A percentile compares a stretch with the other conserved stretches of the same genome.
These are phyloP conservation scores for Zygoascus bituminiphila DNA, from an alignment of 805 yeast species.

Conservation along the genomic window DNA sequence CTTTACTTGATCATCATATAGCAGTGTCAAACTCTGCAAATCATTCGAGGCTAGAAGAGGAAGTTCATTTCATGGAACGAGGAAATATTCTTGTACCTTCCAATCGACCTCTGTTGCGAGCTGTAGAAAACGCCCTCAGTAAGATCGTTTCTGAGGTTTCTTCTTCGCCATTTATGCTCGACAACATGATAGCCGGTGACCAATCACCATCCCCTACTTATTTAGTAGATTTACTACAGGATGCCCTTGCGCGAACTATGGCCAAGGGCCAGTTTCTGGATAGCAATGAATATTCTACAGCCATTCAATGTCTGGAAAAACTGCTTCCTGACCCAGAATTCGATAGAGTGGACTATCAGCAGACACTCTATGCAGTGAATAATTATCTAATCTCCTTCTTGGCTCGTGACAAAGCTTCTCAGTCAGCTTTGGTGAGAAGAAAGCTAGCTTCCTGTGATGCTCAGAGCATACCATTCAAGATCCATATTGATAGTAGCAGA, in stretches of 20 bases:
- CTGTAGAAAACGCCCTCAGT: conserved; percentile 13
- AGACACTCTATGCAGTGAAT: conserved; percentile 10
- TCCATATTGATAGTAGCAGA: conserved; percentile 9
- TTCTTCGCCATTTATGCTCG: conserved; percentile 3
- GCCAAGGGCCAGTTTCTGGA: conserved; percentile 14
- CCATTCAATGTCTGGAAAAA: conserved; percentile 12
- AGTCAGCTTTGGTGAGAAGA: conserved; percentile 4
- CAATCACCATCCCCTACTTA: conserved; percentile 6
- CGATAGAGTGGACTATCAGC: conserved; percentile 4
- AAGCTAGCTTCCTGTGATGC: conserved; percentile 10
- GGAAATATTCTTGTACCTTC: conserved; percentile 6
- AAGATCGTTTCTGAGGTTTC: conserved; percentile 11
- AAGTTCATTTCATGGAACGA: neutral
- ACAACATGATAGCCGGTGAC: neutral
- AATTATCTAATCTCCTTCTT: conserved; percentile 12
- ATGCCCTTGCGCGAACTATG: conserved; percentile 9
- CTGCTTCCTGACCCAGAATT: conserved; percentile 12
- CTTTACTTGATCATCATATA: conserved; percentile 9
- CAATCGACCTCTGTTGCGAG: conserved; percentile 8
- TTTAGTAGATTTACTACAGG: conserved; percentile 10
- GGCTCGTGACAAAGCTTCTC: conserved; percentile 8
- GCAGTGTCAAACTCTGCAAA: conserved; percentile 3
- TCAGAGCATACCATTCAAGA: conserved; percentile 10
- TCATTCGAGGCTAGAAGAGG: neutral
- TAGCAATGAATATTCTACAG: conserved; percentile 15